Evolutionary conservation across 78 protist species (phyloP), one percentile per base, ranked within the genome.

Genomic region (Parvularia atlantis): DNA sequence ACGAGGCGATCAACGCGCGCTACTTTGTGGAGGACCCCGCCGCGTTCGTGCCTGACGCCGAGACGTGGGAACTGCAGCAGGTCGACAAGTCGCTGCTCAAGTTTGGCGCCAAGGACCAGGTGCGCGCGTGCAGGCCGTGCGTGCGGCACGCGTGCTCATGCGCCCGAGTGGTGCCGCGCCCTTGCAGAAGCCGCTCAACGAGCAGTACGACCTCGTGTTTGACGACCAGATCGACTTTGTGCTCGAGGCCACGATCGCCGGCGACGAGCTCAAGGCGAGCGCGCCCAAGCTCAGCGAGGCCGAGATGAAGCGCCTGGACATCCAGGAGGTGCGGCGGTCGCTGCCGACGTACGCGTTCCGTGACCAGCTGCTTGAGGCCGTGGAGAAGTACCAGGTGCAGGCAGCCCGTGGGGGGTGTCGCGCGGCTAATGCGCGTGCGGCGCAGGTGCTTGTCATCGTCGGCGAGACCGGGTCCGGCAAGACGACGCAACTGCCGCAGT

Each of bases 401-500:
- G 77, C 19, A 33, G 78, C 69, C 84, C 56, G 41, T 22, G 65
- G 24, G 7, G 61, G 24, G 53, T 89, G 0, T 57, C 43, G 30
- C 16, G n/a, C 62, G 37, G n/a, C 72, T 66, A 22, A 54, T 65
- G 31, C 41, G 61, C 22, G 31, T 44, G 7, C 30, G 28, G 58
- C 73, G 59, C 68, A 64, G 14, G 70, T 74, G 7, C 43, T 81
- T n/a, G 40, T 87, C 30, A n/a, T 90, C 30, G 82, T 81, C 35
- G 96, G 94, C 1, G 93, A 89, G 81, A 95, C 98, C 17, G 98
- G 97, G 39, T 72, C 85, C 10, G 97, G 98, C 31, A 92, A 92
- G 81, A 89, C 97, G 16, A 96, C 99, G 37, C 99, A 98, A 77
- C 56, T 98, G 22, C 94, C 99, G 10, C 99, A 95, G 82, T 96